Base-by-base conservation (phyloP, 2,329 filamentous ascomycete species). In the Fusarium pseudograminearum region DNA sequence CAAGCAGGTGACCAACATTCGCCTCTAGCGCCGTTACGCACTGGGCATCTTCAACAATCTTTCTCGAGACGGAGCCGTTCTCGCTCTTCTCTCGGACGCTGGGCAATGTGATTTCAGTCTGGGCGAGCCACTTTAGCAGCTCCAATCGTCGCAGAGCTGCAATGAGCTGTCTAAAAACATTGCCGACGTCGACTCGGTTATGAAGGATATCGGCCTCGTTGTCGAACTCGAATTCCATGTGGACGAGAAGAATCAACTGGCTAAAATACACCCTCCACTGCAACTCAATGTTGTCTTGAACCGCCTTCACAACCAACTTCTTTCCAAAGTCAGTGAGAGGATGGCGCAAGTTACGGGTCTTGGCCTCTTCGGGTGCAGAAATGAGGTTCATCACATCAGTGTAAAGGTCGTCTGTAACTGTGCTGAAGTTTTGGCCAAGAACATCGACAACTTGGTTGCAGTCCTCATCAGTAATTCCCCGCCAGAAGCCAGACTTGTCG, bases 191-290 rank as follows among this genome's bases (percentile, higher is more conserved):
- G 11, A 92, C 82, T 22, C 84, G 81, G 40, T 84, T 80, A 69
- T 87, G 86, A 34, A 89, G 83, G 4, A 88, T 88, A 18, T 92
- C 87, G 41, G 93, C 89, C 42, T 91, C 89, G 69, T 90, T 87
- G 61, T 94, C 91, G 55, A 93, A 87, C 76, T 96, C 93, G 40
- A 90, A 90, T 77, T 96, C 91, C 85, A 98, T 91, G 78, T 98
- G 94, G 12, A 96, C 86, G 18, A 97, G 84, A 9, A 99, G 85
- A 4, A 96, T 86, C 4, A 98, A 83, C 61, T 98, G 87, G 75
- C 95, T 93, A 67, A 97, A 89, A 52, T 97, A 89, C 11, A 96
- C 84, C 63, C 88, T 88, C 80, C 90, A 90, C 63, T 92, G 91
- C 33, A 93, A 80, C 52, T 91, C 86, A 9, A 96, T 86, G 15